Percentiles rank a stretch among this genome's conserved stretches.
Evolutionary conservation across 2,329 filamentous ascomycete species (phyloP).

Genomic region (Claviceps monticola): DNA sequence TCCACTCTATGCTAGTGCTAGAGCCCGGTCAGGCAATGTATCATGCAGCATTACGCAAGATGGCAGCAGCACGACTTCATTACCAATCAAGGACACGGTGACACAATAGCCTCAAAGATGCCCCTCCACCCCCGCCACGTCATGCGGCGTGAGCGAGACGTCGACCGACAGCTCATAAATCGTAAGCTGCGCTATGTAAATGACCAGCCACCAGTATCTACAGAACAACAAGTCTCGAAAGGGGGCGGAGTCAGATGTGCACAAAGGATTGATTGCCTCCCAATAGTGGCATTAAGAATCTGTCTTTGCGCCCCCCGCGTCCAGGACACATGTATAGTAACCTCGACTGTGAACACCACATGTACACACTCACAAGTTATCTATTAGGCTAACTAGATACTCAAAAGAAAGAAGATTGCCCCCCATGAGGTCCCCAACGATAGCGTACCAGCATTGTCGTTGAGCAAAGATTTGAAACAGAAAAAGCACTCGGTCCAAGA

Average conservation of each 20-base stretch:
- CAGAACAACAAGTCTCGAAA: not conserved
- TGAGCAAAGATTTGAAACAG: conserved; percentile 8
- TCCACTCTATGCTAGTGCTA: not conserved
- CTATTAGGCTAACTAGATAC: too few relatives aligned
- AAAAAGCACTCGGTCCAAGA: conserved; percentile 30
- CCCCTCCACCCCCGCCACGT: not conserved
- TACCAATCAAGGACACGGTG: not conserved
- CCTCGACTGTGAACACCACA: too few relatives aligned
- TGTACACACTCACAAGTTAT: too few relatives aligned
- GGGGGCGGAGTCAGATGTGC: too few relatives aligned
- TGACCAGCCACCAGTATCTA: not conserved
- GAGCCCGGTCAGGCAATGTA: not conserved
- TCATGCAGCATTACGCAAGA: not conserved
- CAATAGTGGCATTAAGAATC: not conserved
- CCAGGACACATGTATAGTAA: too few relatives aligned
- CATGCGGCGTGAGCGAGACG: not conserved
- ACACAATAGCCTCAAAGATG: not conserved
- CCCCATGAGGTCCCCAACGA: conserved; percentile 35
- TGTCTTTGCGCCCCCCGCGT: too few relatives aligned
- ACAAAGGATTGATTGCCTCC: too few relatives aligned
- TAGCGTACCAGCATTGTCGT: conserved; percentile 43
- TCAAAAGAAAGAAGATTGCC: conserved; percentile 14
- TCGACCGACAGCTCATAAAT: too few relatives aligned
- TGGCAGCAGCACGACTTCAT: not conserved
- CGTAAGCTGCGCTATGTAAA: not conserved